A percentile compares a stretch with the other conserved stretches of the same genome.
Evolutionary conservation across 331 rosid genomes (phyloP).

Genomic region (Telfairia occidentalis): DNA sequence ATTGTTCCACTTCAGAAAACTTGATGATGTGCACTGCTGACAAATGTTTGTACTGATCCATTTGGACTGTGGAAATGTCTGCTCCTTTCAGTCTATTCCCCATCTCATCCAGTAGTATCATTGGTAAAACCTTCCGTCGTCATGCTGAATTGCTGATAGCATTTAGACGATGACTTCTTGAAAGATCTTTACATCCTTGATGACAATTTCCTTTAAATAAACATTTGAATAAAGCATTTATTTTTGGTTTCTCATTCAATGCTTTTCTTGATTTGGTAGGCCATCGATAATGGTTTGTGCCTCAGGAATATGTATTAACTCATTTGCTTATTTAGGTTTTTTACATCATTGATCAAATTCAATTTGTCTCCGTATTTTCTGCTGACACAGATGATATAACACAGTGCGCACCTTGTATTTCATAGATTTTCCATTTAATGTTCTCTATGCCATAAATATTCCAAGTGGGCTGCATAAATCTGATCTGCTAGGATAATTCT

Average conservation of each 20-base stretch:
- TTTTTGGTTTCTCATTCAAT: background rate
- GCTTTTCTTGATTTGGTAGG: background rate
- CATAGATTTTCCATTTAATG: background rate
- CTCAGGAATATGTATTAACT: background rate
- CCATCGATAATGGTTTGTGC: background rate
- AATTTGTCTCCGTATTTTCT: background rate
- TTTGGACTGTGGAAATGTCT: background rate
- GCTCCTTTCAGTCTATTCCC: background rate
- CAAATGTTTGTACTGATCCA: conserved; percentile 1
- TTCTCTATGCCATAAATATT: background rate
- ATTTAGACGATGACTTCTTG: background rate
- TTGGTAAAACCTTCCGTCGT: background rate
- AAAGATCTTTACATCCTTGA: background rate
- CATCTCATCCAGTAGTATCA: background rate
- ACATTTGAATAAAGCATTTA: background rate
- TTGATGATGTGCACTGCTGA: background rate
- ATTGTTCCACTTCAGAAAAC: background rate
- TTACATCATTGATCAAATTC: background rate
- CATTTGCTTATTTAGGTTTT: background rate
- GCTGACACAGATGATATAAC: background rate
- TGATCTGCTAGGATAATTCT: background rate
- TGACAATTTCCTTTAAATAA: background rate
- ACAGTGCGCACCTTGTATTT: background rate
- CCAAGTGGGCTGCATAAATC: background rate
- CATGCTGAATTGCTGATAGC: background rate